Percentiles rank a stretch among this genome's conserved stretches.
Conservation (phyloP, 805 yeast species). For the Maudiozyma turicensis region DNA sequence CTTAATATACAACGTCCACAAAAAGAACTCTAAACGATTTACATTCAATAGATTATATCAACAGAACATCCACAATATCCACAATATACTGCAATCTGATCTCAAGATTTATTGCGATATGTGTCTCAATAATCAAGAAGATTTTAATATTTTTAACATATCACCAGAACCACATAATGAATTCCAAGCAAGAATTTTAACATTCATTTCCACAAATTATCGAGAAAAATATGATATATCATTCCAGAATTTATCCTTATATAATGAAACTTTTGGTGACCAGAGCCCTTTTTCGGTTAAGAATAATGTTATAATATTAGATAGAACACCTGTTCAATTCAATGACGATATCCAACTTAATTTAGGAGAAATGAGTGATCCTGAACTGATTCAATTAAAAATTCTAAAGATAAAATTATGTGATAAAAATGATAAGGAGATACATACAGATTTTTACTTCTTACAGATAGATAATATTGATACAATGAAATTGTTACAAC, state of each 20-base stretch:
- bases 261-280: conserved; percentile 12
- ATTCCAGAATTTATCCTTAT: conserved; percentile 21
- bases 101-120: conserved; percentile 21
- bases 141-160: conserved; percentile 21
- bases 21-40: neutral
- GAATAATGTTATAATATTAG: neutral
- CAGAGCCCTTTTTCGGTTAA: neutral
- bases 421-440: neutral
- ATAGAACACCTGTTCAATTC: neutral
- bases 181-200: conserved; percentile 9
- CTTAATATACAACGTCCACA: no score
- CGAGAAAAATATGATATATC: conserved; percentile 9
- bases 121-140: conserved; percentile 16
- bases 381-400: conserved; percentile 8
- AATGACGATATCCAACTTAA: neutral
- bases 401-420: conserved; percentile 14
- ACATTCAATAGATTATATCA: conserved; percentile 21
- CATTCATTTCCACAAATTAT: conserved; percentile 12
- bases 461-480: conserved; percentile 18
- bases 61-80: conserved; percentile 10
- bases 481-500: conserved; percentile 9
- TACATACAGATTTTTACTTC: conserved; percentile 15
- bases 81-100: conserved; percentile 19
- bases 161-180: conserved; percentile 11
- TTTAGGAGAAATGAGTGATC: conserved; percentile 1